Evolutionary conservation across 768 basidiomycete species (phyloP).

Genomic region (Trametes cinnabarina): DNA sequence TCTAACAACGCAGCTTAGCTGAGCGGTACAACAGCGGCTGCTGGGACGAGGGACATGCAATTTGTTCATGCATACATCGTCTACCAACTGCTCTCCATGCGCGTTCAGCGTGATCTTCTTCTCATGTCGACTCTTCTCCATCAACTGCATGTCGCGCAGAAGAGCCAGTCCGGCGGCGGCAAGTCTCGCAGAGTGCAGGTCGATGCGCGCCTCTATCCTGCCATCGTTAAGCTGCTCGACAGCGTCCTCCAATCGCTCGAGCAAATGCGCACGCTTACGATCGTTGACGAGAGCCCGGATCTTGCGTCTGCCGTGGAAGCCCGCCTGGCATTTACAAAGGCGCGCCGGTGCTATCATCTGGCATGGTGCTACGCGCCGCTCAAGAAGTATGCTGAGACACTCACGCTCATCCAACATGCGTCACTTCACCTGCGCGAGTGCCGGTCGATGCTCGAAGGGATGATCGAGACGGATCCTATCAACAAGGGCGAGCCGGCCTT

Average conservation of each 20-base stretch:
- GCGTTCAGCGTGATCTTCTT: conserved; percentile 86
- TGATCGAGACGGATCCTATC: conserved; percentile 41
- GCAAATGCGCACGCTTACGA: conserved; percentile 78
- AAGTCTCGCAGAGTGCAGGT: conserved; percentile 43
- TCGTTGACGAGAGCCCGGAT: conserved; percentile 87
- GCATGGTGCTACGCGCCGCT: conserved; percentile 69
- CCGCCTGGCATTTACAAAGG: conserved; percentile 70
- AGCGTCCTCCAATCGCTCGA: conserved; percentile 80
- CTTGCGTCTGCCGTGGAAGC: conserved; percentile 77
- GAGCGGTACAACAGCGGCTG: conserved; percentile 42
- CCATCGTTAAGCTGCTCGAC: conserved; percentile 85
- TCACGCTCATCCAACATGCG: conserved; percentile 69
- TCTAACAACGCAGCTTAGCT: conserved; percentile 28
- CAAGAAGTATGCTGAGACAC: conserved; percentile 70
- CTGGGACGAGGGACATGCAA: conserved; percentile 66
- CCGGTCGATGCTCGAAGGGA: conserved; percentile 43
- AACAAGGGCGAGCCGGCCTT: conserved; percentile 43
- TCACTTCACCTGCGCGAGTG: conserved; percentile 75
- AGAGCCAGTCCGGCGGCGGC: conserved; percentile 11
- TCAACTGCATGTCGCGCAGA: conserved; percentile 25
- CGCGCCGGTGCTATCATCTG: conserved; percentile 74
- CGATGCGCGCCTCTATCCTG: conserved; percentile 76
- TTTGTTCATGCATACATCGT: conserved; percentile 87
- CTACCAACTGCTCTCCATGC: conserved; percentile 82
- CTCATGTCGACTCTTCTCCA: conserved; percentile 64